phyloP scores from a whole-genome alignment of 2,329 filamentous ascomycete genomes.

The Piedraia hortae region DNA sequence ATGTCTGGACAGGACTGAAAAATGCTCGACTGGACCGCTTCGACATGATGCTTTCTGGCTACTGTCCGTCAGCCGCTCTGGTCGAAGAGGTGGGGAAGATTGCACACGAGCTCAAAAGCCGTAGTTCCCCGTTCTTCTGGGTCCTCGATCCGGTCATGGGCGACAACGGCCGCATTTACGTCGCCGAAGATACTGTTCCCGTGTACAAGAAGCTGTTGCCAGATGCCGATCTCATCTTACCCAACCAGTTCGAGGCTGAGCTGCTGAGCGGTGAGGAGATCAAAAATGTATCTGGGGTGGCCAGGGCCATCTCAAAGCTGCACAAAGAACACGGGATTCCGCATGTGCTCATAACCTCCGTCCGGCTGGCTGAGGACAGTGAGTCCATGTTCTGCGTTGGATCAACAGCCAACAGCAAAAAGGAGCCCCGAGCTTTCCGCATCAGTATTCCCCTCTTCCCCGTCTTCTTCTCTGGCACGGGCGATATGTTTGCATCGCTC shows the following conservation, averaged over 20 bases:
- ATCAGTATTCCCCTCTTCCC: slow-evolving; percentile 68
- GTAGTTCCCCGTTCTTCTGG: slow-evolving; percentile 73
- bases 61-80: slow-evolving; percentile 64
- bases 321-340: slow-evolving; percentile 49
- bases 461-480: slow-evolving; percentile 86
- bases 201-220: slow-evolving; percentile 59
- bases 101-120: slow-evolving; percentile 48
- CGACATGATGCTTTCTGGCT: slow-evolving; percentile 84
- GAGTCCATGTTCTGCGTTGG: slow-evolving; percentile 33
- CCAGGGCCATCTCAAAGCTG: slow-evolving; percentile 44
- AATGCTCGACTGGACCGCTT: slow-evolving; percentile 69
- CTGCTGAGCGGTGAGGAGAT: slow-evolving; percentile 68
- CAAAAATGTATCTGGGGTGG: slow-evolving; percentile 42
- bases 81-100: slow-evolving; percentile 68
- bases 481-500: slow-evolving; percentile 92
- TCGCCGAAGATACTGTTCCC: slow-evolving; percentile 70
- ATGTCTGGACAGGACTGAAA: slow-evolving; percentile 61
- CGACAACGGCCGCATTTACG: slow-evolving; percentile 76
- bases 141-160: slow-evolving; percentile 96
- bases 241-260: slow-evolving; percentile 96
- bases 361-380: slow-evolving; percentile 28
- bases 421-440: slow-evolving; percentile 56
- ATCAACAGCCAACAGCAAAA: slow-evolving; percentile 37
- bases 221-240: slow-evolving; percentile 71
- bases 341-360: slow-evolving; percentile 79